Conservation (phyloP, 73 alveolate species). For the Paraurostyla sp. region DNA sequence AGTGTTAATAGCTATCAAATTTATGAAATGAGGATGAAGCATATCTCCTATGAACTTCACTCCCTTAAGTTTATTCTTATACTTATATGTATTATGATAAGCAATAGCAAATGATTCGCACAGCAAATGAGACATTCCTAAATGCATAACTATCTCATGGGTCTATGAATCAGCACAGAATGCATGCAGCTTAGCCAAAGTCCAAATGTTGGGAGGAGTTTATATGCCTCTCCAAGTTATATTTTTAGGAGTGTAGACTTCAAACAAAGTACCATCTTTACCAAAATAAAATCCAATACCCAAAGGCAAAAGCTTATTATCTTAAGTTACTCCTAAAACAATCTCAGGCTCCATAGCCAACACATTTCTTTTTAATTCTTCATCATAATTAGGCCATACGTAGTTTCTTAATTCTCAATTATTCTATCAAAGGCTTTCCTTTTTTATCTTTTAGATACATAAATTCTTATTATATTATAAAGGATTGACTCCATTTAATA, state of each 20-base stretch:
- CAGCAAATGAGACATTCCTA: slow-evolving; percentile 20
- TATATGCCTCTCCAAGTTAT: slow-evolving; percentile 5
- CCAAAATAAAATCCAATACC: slow-evolving; percentile 19
- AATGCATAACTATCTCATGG: slow-evolving; percentile 24
- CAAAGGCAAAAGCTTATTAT: background rate
- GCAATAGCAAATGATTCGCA: slow-evolving; percentile 17
- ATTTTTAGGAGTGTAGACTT: background rate
- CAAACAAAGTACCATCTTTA: slow-evolving; percentile 30
- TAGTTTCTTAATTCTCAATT: background rate
- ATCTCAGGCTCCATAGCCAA: slow-evolving; percentile 24
- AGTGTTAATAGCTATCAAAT: background rate
- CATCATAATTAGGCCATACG: background rate
- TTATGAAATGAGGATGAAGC: slow-evolving; percentile 14
- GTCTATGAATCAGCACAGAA: slow-evolving; percentile 14
- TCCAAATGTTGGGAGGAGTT: background rate
- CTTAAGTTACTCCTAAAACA: background rate
- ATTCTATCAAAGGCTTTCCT: background rate
- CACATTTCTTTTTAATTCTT: background rate
- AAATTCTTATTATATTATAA: slow-evolving; percentile 2
- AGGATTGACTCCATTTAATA: slow-evolving; percentile 24
- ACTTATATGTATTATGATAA: slow-evolving; percentile 1
- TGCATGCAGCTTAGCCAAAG: slow-evolving; percentile 1
- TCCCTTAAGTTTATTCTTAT: background rate
- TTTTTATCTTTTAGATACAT: background rate
- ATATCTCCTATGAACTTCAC: background rate